A percentile compares a stretch with the other conserved stretches of the same genome.
Evolutionary conservation across 2,329 filamentous ascomycete species (phyloP).

Genomic region (Pyrenophora seminiperda): DNA sequence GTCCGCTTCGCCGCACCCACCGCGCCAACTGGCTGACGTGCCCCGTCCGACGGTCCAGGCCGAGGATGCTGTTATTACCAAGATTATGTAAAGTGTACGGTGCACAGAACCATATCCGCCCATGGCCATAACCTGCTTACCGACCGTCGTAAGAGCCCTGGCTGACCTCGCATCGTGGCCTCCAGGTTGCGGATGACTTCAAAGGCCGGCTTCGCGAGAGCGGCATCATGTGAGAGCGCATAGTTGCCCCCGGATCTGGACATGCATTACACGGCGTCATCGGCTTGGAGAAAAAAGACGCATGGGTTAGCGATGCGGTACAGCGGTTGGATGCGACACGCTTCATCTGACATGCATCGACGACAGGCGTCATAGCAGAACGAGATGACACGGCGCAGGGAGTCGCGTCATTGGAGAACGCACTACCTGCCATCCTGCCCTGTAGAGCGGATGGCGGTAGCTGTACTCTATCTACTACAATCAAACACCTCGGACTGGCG

Average conservation of each 20-base stretch:
- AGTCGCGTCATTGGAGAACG: conserved; percentile 38
- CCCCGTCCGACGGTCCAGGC: conserved; percentile 66
- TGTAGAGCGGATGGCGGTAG: conserved; percentile 46
- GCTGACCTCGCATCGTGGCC: conserved; percentile 36
- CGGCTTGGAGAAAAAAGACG: conserved; percentile 21
- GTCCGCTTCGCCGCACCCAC: conserved; percentile 25
- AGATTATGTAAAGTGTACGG: conserved; percentile 70
- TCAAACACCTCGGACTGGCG: conserved; percentile 31
- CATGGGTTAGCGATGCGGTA: conserved; percentile 29
- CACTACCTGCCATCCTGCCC: conserved; percentile 45
- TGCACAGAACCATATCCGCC: conserved; percentile 15
- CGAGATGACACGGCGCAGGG: conserved; percentile 17
- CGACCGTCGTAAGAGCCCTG: conserved; percentile 22
- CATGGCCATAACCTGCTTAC: conserved; percentile 16
- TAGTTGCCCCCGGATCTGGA: conserved; percentile 10
- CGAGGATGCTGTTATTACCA: conserved; percentile 83
- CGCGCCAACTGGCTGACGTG: conserved; percentile 50
- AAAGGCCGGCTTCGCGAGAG: conserved; percentile 36
- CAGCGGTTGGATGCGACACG: conserved; percentile 17
- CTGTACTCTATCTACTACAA: conserved; percentile 45
- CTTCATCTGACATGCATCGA: conserved; percentile 26
- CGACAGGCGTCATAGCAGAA: conserved; percentile 22
- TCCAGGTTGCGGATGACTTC: conserved; percentile 42
- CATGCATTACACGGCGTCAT: conserved; percentile 32
- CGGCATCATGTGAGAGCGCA: conserved; percentile 36